A percentile compares a stretch with the other conserved stretches of the same genome.
These are phyloP conservation scores for Termitomyces sp. DNA, from an alignment of 768 basidiomycete genomes.

Conservation along the genomic window DNA sequence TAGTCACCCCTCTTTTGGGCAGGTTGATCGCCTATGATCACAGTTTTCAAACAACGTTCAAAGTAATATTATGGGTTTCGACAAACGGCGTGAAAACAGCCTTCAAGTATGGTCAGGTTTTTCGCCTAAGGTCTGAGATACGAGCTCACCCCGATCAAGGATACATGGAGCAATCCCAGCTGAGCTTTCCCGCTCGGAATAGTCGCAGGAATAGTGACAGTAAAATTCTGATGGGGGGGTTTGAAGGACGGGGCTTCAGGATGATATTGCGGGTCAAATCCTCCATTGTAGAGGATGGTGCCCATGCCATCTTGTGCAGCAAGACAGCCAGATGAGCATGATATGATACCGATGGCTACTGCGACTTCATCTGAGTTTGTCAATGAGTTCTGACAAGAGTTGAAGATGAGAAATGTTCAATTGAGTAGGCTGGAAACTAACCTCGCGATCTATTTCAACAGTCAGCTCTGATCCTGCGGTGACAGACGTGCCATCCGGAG, in stretches of 20 bases:
- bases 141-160: constrained; percentile 37
- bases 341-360: constrained; percentile 39
- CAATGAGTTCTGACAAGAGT: constrained; percentile 27
- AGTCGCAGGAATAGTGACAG: constrained; percentile 33
- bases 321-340: constrained; percentile 27
- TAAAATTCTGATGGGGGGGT: constrained; percentile 43
- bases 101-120: constrained; percentile 19
- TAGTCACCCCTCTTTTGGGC: no score
- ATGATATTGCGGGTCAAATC: constrained; percentile 34
- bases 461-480: constrained; percentile 32
- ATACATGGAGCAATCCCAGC: constrained; percentile 33
- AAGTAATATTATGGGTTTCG: constrained; percentile 29
- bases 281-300: constrained; percentile 43
- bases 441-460: constrained; percentile 46
- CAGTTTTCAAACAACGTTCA: constrained; percentile 20
- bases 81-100: constrained; percentile 25
- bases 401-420: no score
- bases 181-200: constrained; percentile 27
- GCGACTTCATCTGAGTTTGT: constrained; percentile 40
- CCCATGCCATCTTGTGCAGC: constrained; percentile 31
- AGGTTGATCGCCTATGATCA: no score
- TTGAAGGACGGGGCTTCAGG: constrained; percentile 12
- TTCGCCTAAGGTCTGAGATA: no score
- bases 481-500: constrained; percentile 30
- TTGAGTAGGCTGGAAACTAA: constrained; percentile 22